Conservation (phyloP, 2,329 filamentous ascomycete genomes). For the Pseudogymnoascus sp. region DNA sequence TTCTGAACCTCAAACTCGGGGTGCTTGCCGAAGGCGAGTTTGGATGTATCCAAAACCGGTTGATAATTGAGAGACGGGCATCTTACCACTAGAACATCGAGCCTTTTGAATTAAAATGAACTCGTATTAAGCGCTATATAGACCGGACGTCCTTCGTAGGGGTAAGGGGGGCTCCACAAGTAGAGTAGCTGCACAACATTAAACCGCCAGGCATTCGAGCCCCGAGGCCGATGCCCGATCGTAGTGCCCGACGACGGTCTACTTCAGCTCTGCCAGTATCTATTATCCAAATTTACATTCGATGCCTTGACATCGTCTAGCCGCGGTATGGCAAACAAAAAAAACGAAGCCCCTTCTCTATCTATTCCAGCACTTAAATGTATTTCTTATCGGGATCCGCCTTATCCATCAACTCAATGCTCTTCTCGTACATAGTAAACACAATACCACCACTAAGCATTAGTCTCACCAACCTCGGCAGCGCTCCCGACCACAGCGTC, state of each 20-base stretch:
- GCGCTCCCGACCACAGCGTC: slow-evolving; percentile 88
- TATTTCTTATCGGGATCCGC: slow-evolving; percentile 79
- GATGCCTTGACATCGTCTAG: not conserved
- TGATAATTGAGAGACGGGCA: not conserved
- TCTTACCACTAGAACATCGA: not conserved
- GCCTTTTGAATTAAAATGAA: not conserved
- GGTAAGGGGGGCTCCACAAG: not conserved
- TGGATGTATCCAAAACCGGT: not conserved
- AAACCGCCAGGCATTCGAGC: not conserved
- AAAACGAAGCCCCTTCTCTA: slow-evolving; percentile 16
- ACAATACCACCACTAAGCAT: slow-evolving; percentile 94
- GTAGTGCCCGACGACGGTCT: not conserved
- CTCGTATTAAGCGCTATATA: not conserved
- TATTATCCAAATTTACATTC: not conserved
- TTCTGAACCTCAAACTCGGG: slow-evolving; percentile 1
- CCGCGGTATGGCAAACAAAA: slow-evolving; percentile 7
- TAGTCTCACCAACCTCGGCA: slow-evolving; percentile 74
- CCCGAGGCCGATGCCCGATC: not conserved
- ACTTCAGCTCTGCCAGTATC: not conserved
- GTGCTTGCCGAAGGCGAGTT: not conserved
- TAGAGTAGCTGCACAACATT: not conserved
- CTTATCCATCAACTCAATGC: slow-evolving; percentile 74
- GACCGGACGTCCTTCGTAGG: not conserved
- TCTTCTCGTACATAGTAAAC: slow-evolving; percentile 98
- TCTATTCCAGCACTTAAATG: slow-evolving; percentile 41